Evolutionary conservation across 805 yeast species (phyloP), one percentile per base, ranked within the genome.

Genomic region (Candida coquimbonensis): DNA sequence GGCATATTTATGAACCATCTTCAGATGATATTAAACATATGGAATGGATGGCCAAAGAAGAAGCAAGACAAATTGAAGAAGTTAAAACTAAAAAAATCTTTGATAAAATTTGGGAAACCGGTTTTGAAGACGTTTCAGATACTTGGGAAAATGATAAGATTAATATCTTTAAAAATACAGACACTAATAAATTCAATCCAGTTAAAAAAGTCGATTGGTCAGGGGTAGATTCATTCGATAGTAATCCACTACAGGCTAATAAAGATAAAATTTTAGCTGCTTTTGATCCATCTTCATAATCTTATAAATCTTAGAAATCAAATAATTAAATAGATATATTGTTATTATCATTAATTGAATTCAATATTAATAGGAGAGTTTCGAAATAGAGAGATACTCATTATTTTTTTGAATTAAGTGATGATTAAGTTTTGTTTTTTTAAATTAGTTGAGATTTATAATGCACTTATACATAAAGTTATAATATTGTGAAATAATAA

Each of bases 1-100:
- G 98, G 98, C 96, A 89, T 65, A 83, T 87, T 52, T 91, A 91
- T 65, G 98, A 91, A 70, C 98, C 98, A 31, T 84, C 95, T 17
- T 80, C 83, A 14, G 98, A 91, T 64, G 98, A 91, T 68, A 71
- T 90, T 62, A 77, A 78, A 61, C 86, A 83, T 59, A 84, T 85
- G 91, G 90, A 83, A 57, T 84, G 91, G 90, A 83, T 85, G 90
- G 91, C 90, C 0, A 73, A 83, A 59, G 91, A 85, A 64, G 93
- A 86, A 61, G 76, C 75, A 24, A 74, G 87, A 53, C 76, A 74
- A 54, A 64, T 73, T 44, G 84, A 80, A 60, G 86, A 82, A 60
- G 78, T 73, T 39, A 79, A 77, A 62, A 65, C 81, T 41, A 77
- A 75, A 62, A 75, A 76, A 54, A 77, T 81, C 36, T 86, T 83